These are phyloP conservation scores for Phytopythium oedochilum DNA, from an alignment of 352 stramenopile species.

Conservation along the genomic window DNA sequence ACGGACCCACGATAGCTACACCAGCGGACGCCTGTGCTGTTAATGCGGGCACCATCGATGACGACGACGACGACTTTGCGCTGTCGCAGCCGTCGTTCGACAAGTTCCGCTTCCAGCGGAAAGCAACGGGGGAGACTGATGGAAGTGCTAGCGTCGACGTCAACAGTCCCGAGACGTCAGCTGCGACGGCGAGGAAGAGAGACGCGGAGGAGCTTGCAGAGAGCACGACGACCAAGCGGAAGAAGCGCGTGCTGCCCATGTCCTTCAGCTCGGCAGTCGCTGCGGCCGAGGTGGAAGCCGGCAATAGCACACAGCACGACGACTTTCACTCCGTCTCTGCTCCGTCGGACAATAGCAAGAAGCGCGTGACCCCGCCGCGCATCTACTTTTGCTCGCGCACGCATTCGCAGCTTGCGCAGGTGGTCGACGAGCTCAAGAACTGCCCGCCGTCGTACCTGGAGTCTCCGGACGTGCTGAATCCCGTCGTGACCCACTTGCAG, in stretches of 20 bases:
- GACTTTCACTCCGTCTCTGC: neutral
- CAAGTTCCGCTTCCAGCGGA: slow-evolving; percentile 8
- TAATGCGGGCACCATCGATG: slow-evolving; percentile 2
- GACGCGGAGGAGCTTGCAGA: neutral
- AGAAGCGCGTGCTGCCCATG: slow-evolving; percentile 21
- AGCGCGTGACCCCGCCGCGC: slow-evolving; percentile 35
- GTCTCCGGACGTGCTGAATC: slow-evolving; percentile 30
- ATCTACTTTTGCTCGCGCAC: slow-evolving; percentile 90
- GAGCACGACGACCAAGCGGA: neutral
- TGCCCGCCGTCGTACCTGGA: slow-evolving; percentile 59
- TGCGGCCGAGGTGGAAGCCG: slow-evolving; percentile 3
- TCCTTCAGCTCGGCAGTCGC: slow-evolving; percentile 1
- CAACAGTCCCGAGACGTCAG: neutral
- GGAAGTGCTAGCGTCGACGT: neutral
- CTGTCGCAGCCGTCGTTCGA: slow-evolving; percentile 14
- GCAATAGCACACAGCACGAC: slow-evolving; percentile 1
- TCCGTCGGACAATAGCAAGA: neutral
- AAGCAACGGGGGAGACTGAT: neutral
- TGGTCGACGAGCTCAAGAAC: slow-evolving; percentile 77
- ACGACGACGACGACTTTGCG: slow-evolving; percentile 23
- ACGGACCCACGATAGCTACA: too few species aligned
- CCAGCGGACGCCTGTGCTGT: too few species aligned
- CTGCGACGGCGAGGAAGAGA: neutral
- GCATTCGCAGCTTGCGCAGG: slow-evolving; percentile 81
- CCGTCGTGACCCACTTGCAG: slow-evolving; percentile 40